Percentiles rank a stretch among this genome's conserved stretches.
These are phyloP conservation scores for Macadamia tetraphylla DNA, from an alignment of 164 flowering plant species.

Conservation along the genomic window DNA sequence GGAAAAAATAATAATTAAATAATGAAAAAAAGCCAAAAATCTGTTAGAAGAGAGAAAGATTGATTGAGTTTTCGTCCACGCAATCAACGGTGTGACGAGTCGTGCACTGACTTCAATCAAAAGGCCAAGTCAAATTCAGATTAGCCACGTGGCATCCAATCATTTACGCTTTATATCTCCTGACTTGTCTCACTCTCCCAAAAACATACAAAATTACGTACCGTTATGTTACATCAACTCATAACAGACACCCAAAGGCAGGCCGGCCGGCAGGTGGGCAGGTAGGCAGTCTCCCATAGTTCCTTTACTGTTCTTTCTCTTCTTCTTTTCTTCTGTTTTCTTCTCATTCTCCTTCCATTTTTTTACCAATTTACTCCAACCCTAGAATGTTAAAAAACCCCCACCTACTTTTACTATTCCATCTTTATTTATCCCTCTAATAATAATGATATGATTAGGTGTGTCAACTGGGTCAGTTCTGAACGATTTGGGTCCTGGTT, in stretches of 20 bases:
- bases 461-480: no score
- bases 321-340: background rate
- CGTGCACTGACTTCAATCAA: conserved; percentile 9
- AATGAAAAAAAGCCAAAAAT: background rate
- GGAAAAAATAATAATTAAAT: background rate
- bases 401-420: background rate
- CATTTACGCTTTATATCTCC: conserved; percentile 24
- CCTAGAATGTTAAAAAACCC: no score
- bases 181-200: conserved; percentile 6
- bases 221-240: conserved; percentile 33
- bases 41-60: background rate
- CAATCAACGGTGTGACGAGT: conserved; percentile 45
- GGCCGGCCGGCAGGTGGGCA: no score
- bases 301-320: background rate
- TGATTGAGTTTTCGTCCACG: conserved; percentile 35
- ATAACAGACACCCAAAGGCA: background rate
- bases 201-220: background rate
- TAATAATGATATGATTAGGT: no score
- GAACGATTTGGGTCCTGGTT: no score
- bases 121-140: conserved; percentile 21
- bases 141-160: conserved; percentile 33
- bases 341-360: background rate
- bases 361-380: conserved; percentile 8
- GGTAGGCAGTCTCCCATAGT: no score
- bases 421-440: background rate